Evolutionary conservation across 2,329 filamentous ascomycete genomes (phyloP).

Genomic region (Arthroderma sp.): DNA sequence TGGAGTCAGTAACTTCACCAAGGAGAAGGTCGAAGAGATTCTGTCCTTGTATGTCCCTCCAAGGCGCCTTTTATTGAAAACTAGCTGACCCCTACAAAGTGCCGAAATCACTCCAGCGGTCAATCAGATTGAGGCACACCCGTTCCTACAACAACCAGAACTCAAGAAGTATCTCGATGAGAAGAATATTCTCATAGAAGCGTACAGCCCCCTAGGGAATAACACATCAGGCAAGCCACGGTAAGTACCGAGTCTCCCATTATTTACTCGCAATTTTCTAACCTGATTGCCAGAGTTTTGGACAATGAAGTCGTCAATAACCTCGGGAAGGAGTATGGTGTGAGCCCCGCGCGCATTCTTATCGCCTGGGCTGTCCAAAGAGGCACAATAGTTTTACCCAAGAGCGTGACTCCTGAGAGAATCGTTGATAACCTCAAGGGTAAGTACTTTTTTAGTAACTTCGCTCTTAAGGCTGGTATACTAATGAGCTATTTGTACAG

Average conservation of each 20-base stretch:
- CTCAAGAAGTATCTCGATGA: constrained; percentile 39
- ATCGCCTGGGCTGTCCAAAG: constrained; percentile 43
- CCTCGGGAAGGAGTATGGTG: constrained; percentile 48
- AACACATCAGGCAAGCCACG: constrained; percentile 10
- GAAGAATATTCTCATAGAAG: constrained; percentile 40
- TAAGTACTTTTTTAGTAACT: background rate
- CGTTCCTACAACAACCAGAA: constrained; percentile 48
- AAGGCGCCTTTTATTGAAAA: background rate
- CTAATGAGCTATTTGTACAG: background rate
- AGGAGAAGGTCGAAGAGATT: constrained; percentile 41
- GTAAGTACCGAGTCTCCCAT: background rate
- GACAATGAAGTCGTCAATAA: constrained; percentile 48
- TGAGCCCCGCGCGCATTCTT: constrained; percentile 42
- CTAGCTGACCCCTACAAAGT: constrained; percentile 30
- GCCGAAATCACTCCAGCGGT: constrained; percentile 52
- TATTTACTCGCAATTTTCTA: background rate
- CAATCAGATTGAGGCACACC: constrained; percentile 74
- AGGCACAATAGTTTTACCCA: constrained; percentile 41
- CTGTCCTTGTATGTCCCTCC: constrained; percentile 19
- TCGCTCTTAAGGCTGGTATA: background rate
- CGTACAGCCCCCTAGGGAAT: constrained; percentile 33
- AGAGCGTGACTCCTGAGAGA: constrained; percentile 39
- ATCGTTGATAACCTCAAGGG: constrained; percentile 35
- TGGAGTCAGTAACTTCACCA: constrained; percentile 47
- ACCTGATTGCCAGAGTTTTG: constrained; percentile 29